Evolutionary conservation across 306 rosid genomes (phyloP).

Genomic region (Lathyrus tuberosus): DNA sequence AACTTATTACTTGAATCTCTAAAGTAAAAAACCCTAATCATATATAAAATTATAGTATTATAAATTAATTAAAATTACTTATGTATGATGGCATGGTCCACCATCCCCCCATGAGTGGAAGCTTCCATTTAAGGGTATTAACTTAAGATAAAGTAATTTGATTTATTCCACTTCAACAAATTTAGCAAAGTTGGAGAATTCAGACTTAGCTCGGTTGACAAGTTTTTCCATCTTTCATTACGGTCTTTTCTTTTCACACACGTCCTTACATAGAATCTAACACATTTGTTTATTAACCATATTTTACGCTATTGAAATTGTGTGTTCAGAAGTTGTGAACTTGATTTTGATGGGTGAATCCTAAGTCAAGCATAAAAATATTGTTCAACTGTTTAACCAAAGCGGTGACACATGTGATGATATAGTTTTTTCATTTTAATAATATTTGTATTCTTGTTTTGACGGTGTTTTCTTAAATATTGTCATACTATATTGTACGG

Average conservation of each 20-base stretch:
- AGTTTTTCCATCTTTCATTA: constrained; percentile 17
- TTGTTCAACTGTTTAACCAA: constrained; percentile 43
- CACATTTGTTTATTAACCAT: not conserved
- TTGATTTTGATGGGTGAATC: constrained; percentile 34
- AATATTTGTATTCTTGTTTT: too few relatives aligned
- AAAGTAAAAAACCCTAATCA: not conserved
- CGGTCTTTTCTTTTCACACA: constrained; percentile 40
- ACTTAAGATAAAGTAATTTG: constrained; percentile 26
- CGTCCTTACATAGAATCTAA: constrained; percentile 10
- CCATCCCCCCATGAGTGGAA: constrained; percentile 35
- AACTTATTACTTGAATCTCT: not conserved
- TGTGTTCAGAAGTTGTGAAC: constrained; percentile 11
- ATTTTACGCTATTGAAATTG: not conserved
- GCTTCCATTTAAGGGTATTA: constrained; percentile 48
- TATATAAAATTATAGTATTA: not conserved
- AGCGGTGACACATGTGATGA: constrained; percentile 20
- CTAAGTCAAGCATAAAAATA: not conserved
- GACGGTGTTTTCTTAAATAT: not conserved
- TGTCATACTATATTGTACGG: constrained; percentile 27
- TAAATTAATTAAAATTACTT: not conserved
- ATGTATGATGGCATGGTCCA: not conserved
- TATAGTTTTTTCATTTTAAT: not conserved
- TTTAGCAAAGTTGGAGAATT: not conserved
- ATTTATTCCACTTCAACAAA: constrained; percentile 24
- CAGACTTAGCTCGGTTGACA: not conserved